Base-by-base conservation (phyloP, 129 eudicot species). In the Flaveria brownii region DNA sequence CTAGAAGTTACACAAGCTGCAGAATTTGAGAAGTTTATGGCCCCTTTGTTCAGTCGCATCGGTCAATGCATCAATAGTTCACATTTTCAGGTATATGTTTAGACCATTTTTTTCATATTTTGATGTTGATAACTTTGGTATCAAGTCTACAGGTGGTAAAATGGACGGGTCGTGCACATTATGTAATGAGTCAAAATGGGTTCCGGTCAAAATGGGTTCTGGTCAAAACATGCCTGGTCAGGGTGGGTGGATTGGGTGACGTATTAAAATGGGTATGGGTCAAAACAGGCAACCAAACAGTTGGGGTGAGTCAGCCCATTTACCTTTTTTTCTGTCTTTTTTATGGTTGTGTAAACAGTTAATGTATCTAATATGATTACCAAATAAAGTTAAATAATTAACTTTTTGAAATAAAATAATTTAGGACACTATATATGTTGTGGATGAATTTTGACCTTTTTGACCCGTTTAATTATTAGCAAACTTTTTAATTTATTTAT, bases 21-120 rank as follows among this genome's bases (percentile, higher is more conserved):
- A 2, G 96, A 90, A 43, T 90, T 87, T 75, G 92, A 90, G 62
- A 82, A 81, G 28, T 87, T 91, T 76, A 83, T 90, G 88, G 90
- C 80, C 70, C 96, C 88, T 52, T 77, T 90, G 83, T 90, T 87
- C 74, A 80, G 75, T 17, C 90, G 82, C 80, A 87, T 90, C 46
- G 87, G 85, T 71, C 87, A 84, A 43, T 87, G 96, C 78, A 82
- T 90, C 65, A 85, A 83, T 77, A 90, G 96, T 72, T 83, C 92
- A 10, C 96, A 90, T 77, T 90, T 90, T 81, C 96, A 90, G 92
- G 96, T 90, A 83, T 16, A 22, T 42, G 18, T 41, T 41, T 54
- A 28, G 18, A 51, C 6, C 52, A 20, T 13, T 39, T 66, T 8
- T 4, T 41, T 65, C 49, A 39, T 61, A 36, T 7, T 11, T 43